Base-by-base conservation (phyloP, 305 asterid genomes). In the Solanum chacoense region DNA sequence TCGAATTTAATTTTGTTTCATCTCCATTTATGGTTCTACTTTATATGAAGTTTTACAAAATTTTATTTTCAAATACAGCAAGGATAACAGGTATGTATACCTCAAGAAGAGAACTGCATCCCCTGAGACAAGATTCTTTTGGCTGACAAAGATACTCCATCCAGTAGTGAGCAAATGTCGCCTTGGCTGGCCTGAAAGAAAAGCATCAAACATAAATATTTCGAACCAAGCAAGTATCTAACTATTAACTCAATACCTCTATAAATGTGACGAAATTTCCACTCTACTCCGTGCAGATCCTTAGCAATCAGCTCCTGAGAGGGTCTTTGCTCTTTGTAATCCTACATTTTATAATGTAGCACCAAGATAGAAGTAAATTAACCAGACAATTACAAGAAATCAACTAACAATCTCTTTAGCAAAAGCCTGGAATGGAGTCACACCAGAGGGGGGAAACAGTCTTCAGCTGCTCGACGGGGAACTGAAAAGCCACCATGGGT, bases 401-500 rank as follows among this genome's bases (percentile, higher is more conserved):
- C 88, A 50, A 72, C 55, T 20, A 36, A 81, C 29, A 72, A 32
- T 38, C 29, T 40, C 32, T 84, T 67, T 36, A 28, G 13, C 67
- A 38, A 59, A 88, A 87, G 67, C 38, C 72, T 10, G 65, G 6
- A 84, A 75, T 14, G 59, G 38, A 87, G 80, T 35, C 92, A 84
- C 85, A 97, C 99, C 98, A 98, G 94, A 91, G 98, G 99, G 6
- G 98, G 98, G 88, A 98, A 98, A 92, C 99, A 98, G 91, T 98
- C 99, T 92, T 98, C 99, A 26, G 99, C 99, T 89, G 99, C 99
- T 88, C 98, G 94, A 32, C 99, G 98, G 81, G 99, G 99, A 91
- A 98, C 99, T 8, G 99, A 98, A 91, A 98, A 96, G 85, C 99
- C 99, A 86, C 99, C 99, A 73, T 98, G 99, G 16, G 98, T 96